Percentiles rank a stretch among this genome's conserved stretches.
phyloP scores from a whole-genome alignment of 208 protist genomes.

The Lotmaria passim region DNA sequence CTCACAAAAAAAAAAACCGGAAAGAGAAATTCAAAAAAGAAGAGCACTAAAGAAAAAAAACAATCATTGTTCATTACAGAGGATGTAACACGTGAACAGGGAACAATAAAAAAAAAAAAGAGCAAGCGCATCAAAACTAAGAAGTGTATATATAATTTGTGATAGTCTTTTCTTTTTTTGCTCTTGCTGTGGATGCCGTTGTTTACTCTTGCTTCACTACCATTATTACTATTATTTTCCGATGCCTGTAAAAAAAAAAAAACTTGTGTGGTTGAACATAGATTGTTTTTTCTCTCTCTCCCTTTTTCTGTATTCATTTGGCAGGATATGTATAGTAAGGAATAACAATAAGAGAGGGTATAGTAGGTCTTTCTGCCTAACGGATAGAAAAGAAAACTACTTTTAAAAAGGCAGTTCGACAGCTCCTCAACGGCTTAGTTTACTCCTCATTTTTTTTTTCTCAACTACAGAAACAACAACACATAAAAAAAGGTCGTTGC shows the following conservation, averaged over 20 bases:
- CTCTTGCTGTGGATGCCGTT: neutral
- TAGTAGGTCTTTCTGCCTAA: no score
- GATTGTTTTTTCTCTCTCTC: no score
- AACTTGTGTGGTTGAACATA: no score
- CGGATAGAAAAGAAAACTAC: neutral
- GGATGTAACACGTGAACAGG: slow-evolving; percentile 5
- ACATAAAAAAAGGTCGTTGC: neutral
- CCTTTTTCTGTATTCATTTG: neutral
- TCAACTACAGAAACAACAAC: neutral
- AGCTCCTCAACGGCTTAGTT: neutral
- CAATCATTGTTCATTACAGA: slow-evolving; percentile 1
- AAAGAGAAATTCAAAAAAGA: slow-evolving; percentile 24
- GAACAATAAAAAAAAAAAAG: slow-evolving; percentile 31
- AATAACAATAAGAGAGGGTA: slow-evolving; percentile 16
- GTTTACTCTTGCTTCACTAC: neutral
- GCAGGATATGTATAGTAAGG: slow-evolving; percentile 14
- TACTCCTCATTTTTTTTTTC: neutral
- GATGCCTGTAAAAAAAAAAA: slow-evolving; percentile 7
- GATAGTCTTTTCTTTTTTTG: neutral
- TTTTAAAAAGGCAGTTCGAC: neutral
- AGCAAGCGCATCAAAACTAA: slow-evolving; percentile 6
- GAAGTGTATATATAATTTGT: neutral
- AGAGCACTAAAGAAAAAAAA: slow-evolving; percentile 18
- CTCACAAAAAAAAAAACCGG: neutral
- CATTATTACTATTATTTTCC: slow-evolving; percentile 16